A percentile compares a stretch with the other conserved stretches of the same genome.
These are phyloP conservation scores for Trichomonas tenax DNA, from an alignment of 208 protist genomes.

Conservation along the genomic window DNA sequence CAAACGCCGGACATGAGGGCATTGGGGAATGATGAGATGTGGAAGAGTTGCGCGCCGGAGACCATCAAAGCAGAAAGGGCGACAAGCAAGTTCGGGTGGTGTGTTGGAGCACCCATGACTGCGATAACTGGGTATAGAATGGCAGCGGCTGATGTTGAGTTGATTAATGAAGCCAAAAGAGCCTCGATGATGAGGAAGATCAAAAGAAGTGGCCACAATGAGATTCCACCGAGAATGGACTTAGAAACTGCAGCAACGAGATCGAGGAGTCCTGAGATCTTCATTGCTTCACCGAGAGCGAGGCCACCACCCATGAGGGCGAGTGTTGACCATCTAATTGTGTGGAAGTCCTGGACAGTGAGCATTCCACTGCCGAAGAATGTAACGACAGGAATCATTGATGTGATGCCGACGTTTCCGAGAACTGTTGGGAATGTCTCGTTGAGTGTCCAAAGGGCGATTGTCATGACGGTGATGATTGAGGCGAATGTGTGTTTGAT, in stretches of 20 bases:
- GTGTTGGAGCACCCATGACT: neutral
- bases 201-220: neutral
- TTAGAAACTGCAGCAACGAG: neutral
- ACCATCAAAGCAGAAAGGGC: neutral
- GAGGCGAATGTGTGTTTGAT: neutral
- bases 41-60: neutral
- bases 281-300: neutral
- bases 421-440: neutral
- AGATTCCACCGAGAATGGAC: neutral
- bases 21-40: conserved; percentile 12
- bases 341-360: neutral
- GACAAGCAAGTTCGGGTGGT: neutral
- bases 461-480: neutral
- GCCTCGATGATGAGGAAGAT: neutral
- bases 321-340: neutral
- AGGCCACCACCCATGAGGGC: neutral
- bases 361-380: neutral
- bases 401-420: neutral
- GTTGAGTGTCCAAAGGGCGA: neutral
- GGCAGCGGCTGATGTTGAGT: neutral
- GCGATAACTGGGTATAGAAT: conserved; percentile 7
- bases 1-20: neutral
- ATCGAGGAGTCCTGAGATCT: neutral
- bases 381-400: neutral
- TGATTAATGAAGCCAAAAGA: neutral